Evolutionary conservation across 371 early-diverging fungal genomes (phyloP).

Genomic region (Syncephalis fuscata): DNA sequence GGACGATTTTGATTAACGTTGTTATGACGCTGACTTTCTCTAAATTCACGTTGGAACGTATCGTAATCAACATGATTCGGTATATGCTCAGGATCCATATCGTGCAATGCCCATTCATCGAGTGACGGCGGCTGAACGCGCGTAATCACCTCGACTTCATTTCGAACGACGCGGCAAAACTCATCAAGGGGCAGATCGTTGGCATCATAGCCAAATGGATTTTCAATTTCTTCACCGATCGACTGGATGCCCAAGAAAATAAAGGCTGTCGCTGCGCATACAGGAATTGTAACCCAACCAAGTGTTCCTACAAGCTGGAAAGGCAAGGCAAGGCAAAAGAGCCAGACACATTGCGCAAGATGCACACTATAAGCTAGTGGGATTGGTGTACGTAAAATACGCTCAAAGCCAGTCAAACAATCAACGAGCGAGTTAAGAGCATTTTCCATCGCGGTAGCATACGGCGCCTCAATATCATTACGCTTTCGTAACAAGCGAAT

Average conservation of each 20-base stretch:
- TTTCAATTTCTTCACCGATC: slow-evolving; percentile 56
- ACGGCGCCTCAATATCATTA: slow-evolving; percentile 11
- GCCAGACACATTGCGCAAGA: slow-evolving; percentile 44
- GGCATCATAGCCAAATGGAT: slow-evolving; percentile 52
- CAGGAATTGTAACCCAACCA: slow-evolving; percentile 21
- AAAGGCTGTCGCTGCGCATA: slow-evolving; percentile 40
- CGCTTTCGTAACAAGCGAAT: slow-evolving; percentile 12
- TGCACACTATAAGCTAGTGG: slow-evolving; percentile 71
- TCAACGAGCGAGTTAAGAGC: slow-evolving; percentile 17
- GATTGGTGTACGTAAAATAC: slow-evolving; percentile 63
- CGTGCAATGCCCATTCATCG: slow-evolving; percentile 3
- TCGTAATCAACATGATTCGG: no score
- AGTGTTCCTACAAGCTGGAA: slow-evolving; percentile 34
- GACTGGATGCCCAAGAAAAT: slow-evolving; percentile 51
- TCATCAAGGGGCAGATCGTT: slow-evolving; percentile 35
- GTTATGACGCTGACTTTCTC: no score
- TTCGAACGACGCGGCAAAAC: slow-evolving; percentile 1
- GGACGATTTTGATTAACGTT: no score
- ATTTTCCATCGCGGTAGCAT: slow-evolving; percentile 14
- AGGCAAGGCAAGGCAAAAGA: slow-evolving; percentile 50
- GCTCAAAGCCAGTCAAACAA: slow-evolving; percentile 40
- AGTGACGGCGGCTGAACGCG: slow-evolving; percentile 1
- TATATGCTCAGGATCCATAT: no score
- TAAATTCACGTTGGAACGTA: no score
- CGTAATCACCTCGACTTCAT: slow-evolving; percentile 4